Evolutionary conservation across 192 early-diverging fungal genomes (phyloP), one percentile per base, ranked within the genome.

Genomic region (Dimargaris xerosporica): DNA sequence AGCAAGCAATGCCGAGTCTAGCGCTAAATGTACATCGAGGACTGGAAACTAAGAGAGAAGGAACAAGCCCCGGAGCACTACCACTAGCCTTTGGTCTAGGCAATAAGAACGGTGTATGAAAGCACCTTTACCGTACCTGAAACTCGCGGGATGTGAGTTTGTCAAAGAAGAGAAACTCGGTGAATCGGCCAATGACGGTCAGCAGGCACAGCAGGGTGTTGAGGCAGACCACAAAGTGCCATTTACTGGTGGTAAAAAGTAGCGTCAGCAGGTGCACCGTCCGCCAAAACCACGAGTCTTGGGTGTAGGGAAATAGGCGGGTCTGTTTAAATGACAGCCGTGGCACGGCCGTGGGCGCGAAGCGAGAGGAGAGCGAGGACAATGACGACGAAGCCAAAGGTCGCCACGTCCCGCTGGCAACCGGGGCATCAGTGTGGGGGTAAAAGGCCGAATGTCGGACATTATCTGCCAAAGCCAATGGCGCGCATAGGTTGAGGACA

Each of bases 261-360:
- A 41, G 41, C 16, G 56, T 23, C 31, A 59, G 31, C 56, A 59
- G 39, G 23, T 59, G 56, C 17, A 59, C 31, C 31, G 56, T n/a
- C 31, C 31, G 10, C 56, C 56, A 59, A 23, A 59, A 59, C 56
- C 56, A 59, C 34, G 56, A 59, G 39, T 59, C 56, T 2, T 41
- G 56, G 56, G 56, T 59, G 23, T 59, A 59, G 29, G 56, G 56
- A 39, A 59, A 59, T 34, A 59, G 31, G 9, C 23, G 56, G 56
- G 56, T 59, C 16, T 59, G 56, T 41, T 59, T 59, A 41, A 59
- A 59, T n/a, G 56, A 59, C 31, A 59, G 16, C 34, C 56, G 56
- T 28, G n/a, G n/a, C n/a, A n/a, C n/a, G n/a, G n/a, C n/a, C n/a
- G n/a, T n/a, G n/a, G n/a, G n/a, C n/a, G n/a, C n/a, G n/a, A n/a